Conservation (phyloP, 805 yeast species). For the Kodamaea fukazawae region DNA sequence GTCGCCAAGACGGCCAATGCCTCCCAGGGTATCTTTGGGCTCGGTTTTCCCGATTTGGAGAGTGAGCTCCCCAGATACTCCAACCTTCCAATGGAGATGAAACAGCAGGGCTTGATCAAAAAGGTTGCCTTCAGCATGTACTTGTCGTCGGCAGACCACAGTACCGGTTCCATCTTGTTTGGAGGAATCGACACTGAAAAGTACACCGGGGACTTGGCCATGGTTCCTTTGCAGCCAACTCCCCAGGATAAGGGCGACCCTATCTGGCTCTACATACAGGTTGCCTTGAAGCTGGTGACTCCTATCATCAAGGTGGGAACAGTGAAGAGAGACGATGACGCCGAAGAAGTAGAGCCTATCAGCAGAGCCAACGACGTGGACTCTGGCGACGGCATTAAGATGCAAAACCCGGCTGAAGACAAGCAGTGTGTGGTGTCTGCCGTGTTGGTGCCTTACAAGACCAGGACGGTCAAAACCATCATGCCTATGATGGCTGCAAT, state of each 20-base stretch:
- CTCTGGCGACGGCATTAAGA: too few relatives aligned
- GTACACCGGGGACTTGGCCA: constrained; percentile 46
- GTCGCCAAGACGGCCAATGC: constrained; percentile 15
- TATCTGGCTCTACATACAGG: constrained; percentile 17
- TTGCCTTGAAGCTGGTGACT: constrained; percentile 15
- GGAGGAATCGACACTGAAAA: constrained; percentile 72
- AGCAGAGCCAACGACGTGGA: too few relatives aligned
- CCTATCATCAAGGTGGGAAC: constrained; percentile 12
- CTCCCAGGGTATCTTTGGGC: constrained; percentile 21
- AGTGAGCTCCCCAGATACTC: constrained; percentile 40
- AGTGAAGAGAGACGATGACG: background rate
- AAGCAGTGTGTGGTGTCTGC: too few relatives aligned
- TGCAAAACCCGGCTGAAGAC: too few relatives aligned
- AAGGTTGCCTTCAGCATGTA: constrained; percentile 61
- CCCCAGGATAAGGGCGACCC: too few relatives aligned
- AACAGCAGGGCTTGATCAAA: constrained; percentile 53
- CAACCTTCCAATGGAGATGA: constrained; percentile 65
- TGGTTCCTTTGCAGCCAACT: constrained; percentile 25
- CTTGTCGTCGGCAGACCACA: constrained; percentile 43
- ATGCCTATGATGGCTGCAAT: too few relatives aligned
- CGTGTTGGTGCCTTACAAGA: too few relatives aligned
- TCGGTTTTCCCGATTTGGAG: constrained; percentile 16
- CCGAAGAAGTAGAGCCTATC: too few relatives aligned
- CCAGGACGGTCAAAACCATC: too few relatives aligned
- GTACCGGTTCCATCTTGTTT: constrained; percentile 57